Evolutionary conservation across 768 basidiomycete species (phyloP).

Genomic region (Boletus vinaceobasis): DNA sequence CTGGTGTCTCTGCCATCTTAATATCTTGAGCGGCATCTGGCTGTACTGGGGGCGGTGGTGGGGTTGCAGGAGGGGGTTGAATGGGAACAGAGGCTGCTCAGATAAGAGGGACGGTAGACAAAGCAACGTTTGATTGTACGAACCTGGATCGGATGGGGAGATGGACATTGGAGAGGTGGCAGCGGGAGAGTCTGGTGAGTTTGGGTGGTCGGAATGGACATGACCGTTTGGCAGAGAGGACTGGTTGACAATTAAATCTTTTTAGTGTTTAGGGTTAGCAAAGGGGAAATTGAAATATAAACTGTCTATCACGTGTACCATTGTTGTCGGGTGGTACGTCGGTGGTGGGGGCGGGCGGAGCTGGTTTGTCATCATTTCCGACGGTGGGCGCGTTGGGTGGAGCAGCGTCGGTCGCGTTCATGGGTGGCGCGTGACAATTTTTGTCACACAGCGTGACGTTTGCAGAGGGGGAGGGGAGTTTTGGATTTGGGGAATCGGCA

Average conservation of each 20-base stretch:
- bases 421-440: slow-evolving; percentile 63
- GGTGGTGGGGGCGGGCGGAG: slow-evolving; percentile 16
- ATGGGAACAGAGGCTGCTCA: slow-evolving; percentile 42
- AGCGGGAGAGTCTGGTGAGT: slow-evolving; percentile 38
- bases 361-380: slow-evolving; percentile 29
- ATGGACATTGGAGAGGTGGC: slow-evolving; percentile 36
- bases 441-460: slow-evolving; percentile 62
- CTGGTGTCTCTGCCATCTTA: slow-evolving; percentile 44
- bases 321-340: slow-evolving; percentile 27
- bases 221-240: slow-evolving; percentile 61
- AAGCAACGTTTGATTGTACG: slow-evolving; percentile 20
- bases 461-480: slow-evolving; percentile 48
- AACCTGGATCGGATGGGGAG: slow-evolving; percentile 53
- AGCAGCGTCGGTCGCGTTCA: slow-evolving; percentile 48
- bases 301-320: slow-evolving; percentile 39
- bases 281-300: slow-evolving; percentile 29
- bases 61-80: slow-evolving; percentile 44
- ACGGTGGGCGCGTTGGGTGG: slow-evolving; percentile 30
- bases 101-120: slow-evolving; percentile 28
- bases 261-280: slow-evolving; percentile 38
- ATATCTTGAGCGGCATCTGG: slow-evolving; percentile 51
- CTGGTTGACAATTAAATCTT: slow-evolving; percentile 21
- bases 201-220: slow-evolving; percentile 58
- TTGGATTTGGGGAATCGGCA: slow-evolving; percentile 64
- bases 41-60: slow-evolving; percentile 43